A percentile compares a stretch with the other conserved stretches of the same genome.
Conservation (phyloP, 176 grass and related monocot species). For the Aegilops bicornis region DNA sequence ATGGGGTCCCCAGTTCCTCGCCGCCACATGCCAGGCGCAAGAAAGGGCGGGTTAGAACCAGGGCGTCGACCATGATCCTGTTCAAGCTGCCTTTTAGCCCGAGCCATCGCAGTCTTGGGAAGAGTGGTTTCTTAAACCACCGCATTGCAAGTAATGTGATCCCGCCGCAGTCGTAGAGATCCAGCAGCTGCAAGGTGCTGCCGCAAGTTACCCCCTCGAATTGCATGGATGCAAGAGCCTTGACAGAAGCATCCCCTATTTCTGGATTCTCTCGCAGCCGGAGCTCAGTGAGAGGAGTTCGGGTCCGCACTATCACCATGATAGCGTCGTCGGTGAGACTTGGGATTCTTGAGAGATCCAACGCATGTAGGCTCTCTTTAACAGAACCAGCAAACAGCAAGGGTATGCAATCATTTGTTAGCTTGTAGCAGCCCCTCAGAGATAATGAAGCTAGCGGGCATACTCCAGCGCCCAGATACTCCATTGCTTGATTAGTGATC, state of each 20-base stretch:
- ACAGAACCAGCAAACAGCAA: slow-evolving; percentile 61
- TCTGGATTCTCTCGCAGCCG: slow-evolving; percentile 63
- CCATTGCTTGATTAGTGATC: slow-evolving; percentile 67
- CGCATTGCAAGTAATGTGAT: slow-evolving; percentile 79
- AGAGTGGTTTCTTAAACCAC: slow-evolving; percentile 98
- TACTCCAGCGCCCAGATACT: slow-evolving; percentile 66
- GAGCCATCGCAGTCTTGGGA: slow-evolving; percentile 78
- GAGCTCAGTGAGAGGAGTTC: slow-evolving; percentile 63
- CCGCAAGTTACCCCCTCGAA: slow-evolving; percentile 71
- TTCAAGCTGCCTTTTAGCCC: slow-evolving; percentile 86
- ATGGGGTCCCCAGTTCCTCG: slow-evolving; percentile 68
- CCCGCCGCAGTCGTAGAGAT: slow-evolving; percentile 70
- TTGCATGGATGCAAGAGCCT: slow-evolving; percentile 95
- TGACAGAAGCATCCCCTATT: slow-evolving; percentile 82
- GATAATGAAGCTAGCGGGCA: slow-evolving; percentile 76
- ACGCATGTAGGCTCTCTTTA: slow-evolving; percentile 57
- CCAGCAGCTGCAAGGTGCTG: slow-evolving; percentile 73
- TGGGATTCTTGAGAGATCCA: slow-evolving; percentile 84
- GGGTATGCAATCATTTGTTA: slow-evolving; percentile 71
- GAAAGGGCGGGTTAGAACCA: slow-evolving; percentile 75
- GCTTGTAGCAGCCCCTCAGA: slow-evolving; percentile 79
- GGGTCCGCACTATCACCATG: slow-evolving; percentile 63
- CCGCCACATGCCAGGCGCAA: slow-evolving; percentile 67
- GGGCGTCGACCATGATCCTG: slow-evolving; percentile 82
- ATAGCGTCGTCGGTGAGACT: slow-evolving; percentile 75